Evolutionary conservation across 1,139 yeast genomes (phyloP), one percentile per base, ranked within the genome.

Genomic region (Lizanozyma gosingica): DNA sequence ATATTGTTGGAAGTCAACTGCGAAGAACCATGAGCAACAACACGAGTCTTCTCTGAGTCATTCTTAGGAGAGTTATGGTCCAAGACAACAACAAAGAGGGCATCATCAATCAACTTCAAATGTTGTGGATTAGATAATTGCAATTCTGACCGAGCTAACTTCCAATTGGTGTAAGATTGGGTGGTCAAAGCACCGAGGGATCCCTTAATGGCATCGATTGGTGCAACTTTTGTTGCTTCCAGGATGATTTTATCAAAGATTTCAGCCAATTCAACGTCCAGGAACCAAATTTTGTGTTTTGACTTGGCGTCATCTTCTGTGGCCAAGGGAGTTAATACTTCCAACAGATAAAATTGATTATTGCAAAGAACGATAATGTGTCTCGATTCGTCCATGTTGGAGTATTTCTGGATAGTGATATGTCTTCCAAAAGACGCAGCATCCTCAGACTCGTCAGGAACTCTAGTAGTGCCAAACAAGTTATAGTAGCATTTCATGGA

Each of bases 141-240:
- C 39, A 80, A 63, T 43, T 75, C 77, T 4, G 63, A 42, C 42
- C 90, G 65, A 1, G 80, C 81, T 37, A 63, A 59, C 45, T 67
- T 76, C 94, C 94, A 83, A 43, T 73, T 63, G 33, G 69, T 66
- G 54, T 73, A 78, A 14, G 77, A 66, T 54, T 82, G 88, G 0
- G 90, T 79, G 2, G 92, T 81, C 41, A 83, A 65, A 3, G 85
- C 69, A 3, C 90, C 88, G 46, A 83, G 62, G 0, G 87, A 80
- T 41, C 78, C 71, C 45, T 69, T 71, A 22, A 72, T 60, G 17
- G 62, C 58, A 43, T 64, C 69, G 17, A 65, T 59, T 3, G 17
- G 15, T 16, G 18, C 14, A 3, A 53, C 47, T 9, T 53, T 48
- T 34, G 49, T 47, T 1, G 81, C 62, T 42, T 72, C 77, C 15